Conservation (phyloP, 2,329 filamentous ascomycete genomes). For the Ophiosphaerella herpotricha region DNA sequence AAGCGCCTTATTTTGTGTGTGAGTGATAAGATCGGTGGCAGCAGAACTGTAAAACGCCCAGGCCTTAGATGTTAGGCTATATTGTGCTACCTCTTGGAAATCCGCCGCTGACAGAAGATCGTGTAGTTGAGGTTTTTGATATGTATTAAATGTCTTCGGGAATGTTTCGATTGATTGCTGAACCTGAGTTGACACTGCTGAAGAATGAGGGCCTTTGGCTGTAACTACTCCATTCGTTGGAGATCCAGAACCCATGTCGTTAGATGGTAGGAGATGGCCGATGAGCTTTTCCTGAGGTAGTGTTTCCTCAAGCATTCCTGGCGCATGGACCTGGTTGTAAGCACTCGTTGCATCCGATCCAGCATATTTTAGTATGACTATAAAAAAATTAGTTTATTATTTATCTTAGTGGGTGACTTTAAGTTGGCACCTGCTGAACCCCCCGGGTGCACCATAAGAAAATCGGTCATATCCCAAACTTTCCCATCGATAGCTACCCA, state of each 20-base stretch:
- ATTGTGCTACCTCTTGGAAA: constrained; percentile 47
- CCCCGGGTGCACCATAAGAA: constrained; percentile 85
- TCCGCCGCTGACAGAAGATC: constrained; percentile 25
- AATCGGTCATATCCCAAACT: constrained; percentile 90
- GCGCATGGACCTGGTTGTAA: constrained; percentile 57
- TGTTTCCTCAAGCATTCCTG: constrained; percentile 25
- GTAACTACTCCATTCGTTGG: neutral
- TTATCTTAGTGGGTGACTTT: neutral
- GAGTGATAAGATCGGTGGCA: constrained; percentile 42
- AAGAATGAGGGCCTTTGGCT: no score
- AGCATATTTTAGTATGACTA: constrained; percentile 79
- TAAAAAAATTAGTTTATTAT: neutral
- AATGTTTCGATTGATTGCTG: neutral
- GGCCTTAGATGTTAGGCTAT: constrained; percentile 42
- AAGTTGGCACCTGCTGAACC: constrained; percentile 63
- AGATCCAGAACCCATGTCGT: neutral
- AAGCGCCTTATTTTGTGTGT: constrained; percentile 35
- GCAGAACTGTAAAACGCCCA: constrained; percentile 52
- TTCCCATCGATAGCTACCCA: constrained; percentile 85
- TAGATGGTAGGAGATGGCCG: constrained; percentile 20
- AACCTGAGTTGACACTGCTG: no score
- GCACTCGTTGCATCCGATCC: constrained; percentile 48
- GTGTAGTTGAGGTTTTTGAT: constrained; percentile 1
- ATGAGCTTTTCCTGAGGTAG: constrained; percentile 22
- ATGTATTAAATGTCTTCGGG: neutral